Evolutionary conservation across 2,329 filamentous ascomycete genomes (phyloP).

Genomic region (Fusarium nisikadoi): DNA sequence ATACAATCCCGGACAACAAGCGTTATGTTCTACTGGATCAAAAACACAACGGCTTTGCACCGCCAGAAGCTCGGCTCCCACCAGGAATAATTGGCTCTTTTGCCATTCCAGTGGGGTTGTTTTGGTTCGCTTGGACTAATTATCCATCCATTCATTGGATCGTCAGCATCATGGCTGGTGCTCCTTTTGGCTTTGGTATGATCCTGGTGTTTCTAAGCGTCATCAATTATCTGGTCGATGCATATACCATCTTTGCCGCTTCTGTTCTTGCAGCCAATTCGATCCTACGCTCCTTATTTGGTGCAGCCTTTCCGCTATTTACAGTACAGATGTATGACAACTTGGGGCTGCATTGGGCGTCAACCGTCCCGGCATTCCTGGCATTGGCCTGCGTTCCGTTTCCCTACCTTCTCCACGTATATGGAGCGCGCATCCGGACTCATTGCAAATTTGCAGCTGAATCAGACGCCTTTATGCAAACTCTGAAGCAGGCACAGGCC

Average conservation of each 20-base stretch:
- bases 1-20: not conserved
- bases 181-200: not conserved
- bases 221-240: not conserved
- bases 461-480: not conserved
- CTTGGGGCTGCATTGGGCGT: not conserved
- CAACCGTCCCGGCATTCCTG: not conserved
- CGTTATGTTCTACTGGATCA: not conserved
- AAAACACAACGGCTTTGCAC: not conserved
- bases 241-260: not conserved
- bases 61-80: not conserved
- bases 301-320: not conserved
- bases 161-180: not conserved
- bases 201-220: not conserved
- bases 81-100: not conserved
- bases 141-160: not conserved
- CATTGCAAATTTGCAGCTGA: not conserved
- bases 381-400: not conserved
- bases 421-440: not conserved
- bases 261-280: not conserved
- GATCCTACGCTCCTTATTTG: not conserved
- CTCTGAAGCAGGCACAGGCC: not conserved
- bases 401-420: not conserved
- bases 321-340: not conserved
- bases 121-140: not conserved
- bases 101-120: not conserved